Evolutionary conservation across 2,329 filamentous ascomycete species (phyloP).

Genomic region (Mycosphaerella arachidis): DNA sequence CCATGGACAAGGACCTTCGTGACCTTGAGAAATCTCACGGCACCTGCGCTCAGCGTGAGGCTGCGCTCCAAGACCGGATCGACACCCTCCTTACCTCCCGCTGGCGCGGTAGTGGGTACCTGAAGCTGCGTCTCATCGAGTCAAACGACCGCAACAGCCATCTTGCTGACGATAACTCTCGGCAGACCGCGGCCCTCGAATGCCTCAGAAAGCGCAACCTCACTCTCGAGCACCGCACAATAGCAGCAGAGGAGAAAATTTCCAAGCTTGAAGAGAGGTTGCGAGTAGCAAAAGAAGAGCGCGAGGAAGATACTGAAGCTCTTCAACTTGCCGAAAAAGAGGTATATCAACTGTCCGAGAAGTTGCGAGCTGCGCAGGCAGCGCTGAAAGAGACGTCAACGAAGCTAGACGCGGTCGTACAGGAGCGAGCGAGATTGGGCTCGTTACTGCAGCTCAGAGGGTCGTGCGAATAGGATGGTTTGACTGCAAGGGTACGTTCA

Average conservation of each 20-base stretch:
- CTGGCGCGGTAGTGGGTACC: background rate
- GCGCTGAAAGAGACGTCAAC: background rate
- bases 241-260: background rate
- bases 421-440: background rate
- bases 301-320: constrained; percentile 1
- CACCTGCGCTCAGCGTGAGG: background rate
- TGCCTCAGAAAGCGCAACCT: background rate
- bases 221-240: background rate
- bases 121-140: background rate
- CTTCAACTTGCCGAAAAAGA: constrained; percentile 1
- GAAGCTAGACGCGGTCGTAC: background rate
- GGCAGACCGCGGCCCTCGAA: background rate
- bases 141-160: background rate
- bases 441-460: background rate
- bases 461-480: background rate
- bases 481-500: background rate
- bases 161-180: background rate
- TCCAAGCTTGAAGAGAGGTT: background rate
- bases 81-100: background rate
- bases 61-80: background rate
- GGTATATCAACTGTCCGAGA: background rate
- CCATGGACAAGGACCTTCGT: background rate
- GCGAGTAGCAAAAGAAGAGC: background rate
- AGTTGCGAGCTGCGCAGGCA: background rate
- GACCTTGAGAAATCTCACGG: background rate